phyloP scores from a whole-genome alignment of 768 basidiomycete species.

The Psilocybe tampanensis region DNA sequence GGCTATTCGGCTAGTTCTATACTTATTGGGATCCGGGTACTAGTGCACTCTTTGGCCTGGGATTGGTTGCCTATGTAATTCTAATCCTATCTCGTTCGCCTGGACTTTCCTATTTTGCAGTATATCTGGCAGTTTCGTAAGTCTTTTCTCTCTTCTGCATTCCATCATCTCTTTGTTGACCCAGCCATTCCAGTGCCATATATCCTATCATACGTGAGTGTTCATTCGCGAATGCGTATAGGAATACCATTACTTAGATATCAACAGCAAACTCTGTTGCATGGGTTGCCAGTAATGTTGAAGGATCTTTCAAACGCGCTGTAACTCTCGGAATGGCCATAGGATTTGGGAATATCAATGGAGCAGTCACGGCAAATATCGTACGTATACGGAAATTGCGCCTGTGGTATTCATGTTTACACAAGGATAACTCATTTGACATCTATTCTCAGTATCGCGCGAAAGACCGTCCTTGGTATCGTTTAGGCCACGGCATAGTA shows the following conservation, averaged over 20 bases:
- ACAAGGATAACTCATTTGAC: neutral
- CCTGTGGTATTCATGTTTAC: neutral
- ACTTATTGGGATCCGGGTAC: neutral
- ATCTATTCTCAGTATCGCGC: slow-evolving; percentile 59
- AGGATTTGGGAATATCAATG: slow-evolving; percentile 70
- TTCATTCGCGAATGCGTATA: neutral
- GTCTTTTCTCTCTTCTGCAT: slow-evolving; percentile 24
- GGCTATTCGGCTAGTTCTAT: neutral
- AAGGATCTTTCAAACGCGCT: slow-evolving; percentile 75
- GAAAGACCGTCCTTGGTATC: slow-evolving; percentile 66
- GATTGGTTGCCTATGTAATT: slow-evolving; percentile 66
- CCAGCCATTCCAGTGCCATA: slow-evolving; percentile 38
- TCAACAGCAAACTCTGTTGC: slow-evolving; percentile 35
- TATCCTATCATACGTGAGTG: slow-evolving; percentile 54
- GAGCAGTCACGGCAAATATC: slow-evolving; percentile 67
- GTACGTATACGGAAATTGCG: slow-evolving; percentile 41
- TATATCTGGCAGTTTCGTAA: slow-evolving; percentile 71
- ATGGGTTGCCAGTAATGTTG: slow-evolving; percentile 74
- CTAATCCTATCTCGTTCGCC: slow-evolving; percentile 60
- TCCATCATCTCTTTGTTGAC: neutral
- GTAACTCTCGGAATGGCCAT: slow-evolving; percentile 73
- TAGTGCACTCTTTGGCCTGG: slow-evolving; percentile 27
- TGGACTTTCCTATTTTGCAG: slow-evolving; percentile 73
- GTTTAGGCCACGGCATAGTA: slow-evolving; percentile 68
- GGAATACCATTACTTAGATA: no score